Conservation (phyloP, 208 protist genomes). For the Zelonia costaricensis region DNA sequence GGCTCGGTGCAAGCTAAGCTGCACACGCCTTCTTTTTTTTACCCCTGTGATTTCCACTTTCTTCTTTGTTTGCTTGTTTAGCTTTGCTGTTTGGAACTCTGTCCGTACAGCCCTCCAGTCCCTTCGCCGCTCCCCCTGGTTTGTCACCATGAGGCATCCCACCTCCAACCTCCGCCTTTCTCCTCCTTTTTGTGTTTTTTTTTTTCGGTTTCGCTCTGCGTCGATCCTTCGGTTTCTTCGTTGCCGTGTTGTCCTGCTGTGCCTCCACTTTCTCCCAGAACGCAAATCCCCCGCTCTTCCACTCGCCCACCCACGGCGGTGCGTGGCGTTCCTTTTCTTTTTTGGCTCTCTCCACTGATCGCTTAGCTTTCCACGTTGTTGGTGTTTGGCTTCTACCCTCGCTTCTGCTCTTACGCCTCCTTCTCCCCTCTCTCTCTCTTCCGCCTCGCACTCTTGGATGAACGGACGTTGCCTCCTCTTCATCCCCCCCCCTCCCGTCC, state of each 20-base stretch:
- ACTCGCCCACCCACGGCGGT: neutral
- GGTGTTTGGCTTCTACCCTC: neutral
- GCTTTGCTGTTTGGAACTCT: no score
- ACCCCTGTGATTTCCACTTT: no score
- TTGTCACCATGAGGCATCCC: no score
- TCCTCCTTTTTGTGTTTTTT: conserved; percentile 20
- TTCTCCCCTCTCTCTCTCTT: neutral
- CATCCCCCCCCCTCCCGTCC: neutral
- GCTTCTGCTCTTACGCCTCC: neutral
- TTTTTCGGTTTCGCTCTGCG: conserved; percentile 9
- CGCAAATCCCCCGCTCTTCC: no score
- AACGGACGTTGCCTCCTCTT: no score
- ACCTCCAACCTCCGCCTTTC: neutral
- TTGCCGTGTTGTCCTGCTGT: conserved; percentile 2
- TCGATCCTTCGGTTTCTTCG: conserved; percentile 5
- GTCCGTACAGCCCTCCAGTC: no score
- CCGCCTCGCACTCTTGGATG: no score
- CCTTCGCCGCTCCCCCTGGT: no score
- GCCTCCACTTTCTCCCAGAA: conserved; percentile 18
- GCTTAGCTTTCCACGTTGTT: neutral
- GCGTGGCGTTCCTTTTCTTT: neutral
- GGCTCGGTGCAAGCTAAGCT: no score
- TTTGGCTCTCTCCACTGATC: no score
- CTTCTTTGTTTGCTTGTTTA: no score
- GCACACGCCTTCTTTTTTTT: no score